These are phyloP conservation scores for Marasmius sp. DNA, from an alignment of 1,284 basidiomycete genomes.

Conservation along the genomic window DNA sequence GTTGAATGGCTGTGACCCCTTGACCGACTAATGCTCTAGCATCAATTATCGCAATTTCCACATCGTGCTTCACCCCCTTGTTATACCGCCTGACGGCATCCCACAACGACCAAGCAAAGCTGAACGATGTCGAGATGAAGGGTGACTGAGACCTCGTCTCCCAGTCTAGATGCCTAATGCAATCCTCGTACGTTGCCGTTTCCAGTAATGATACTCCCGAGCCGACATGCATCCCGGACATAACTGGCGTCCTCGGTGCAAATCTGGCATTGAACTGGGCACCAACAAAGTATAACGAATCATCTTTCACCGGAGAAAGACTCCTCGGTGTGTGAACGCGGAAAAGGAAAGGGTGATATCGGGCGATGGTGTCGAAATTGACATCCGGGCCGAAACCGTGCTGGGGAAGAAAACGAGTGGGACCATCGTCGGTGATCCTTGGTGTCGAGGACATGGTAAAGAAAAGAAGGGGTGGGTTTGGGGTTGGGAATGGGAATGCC, in stretches of 20 bases:
- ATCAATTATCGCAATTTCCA: slow-evolving; percentile 77
- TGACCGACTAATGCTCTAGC: slow-evolving; percentile 53
- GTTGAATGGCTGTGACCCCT: slow-evolving; percentile 62
- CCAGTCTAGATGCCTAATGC: slow-evolving; percentile 70
- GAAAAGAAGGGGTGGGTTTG: not conserved
- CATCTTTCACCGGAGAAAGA: slow-evolving; percentile 49
- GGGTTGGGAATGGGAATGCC: not conserved
- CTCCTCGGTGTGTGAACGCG: slow-evolving; percentile 74
- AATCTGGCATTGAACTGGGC: slow-evolving; percentile 54
- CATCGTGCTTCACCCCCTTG: slow-evolving; percentile 64
- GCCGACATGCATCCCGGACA: slow-evolving; percentile 30
- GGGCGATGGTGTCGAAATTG: slow-evolving; percentile 58
- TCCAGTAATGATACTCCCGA: slow-evolving; percentile 37
- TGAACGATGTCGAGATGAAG: slow-evolving; percentile 74
- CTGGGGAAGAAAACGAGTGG: slow-evolving; percentile 44
- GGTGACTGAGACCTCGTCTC: slow-evolving; percentile 66
- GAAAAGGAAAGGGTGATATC: slow-evolving; percentile 71
- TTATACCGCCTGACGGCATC: slow-evolving; percentile 74
- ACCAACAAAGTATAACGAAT: slow-evolving; percentile 64
- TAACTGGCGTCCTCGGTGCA: slow-evolving; percentile 9
- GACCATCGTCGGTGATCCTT: slow-evolving; percentile 7
- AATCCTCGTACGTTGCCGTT: slow-evolving; percentile 55
- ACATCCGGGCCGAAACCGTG: slow-evolving; percentile 67
- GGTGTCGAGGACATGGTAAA: slow-evolving; percentile 5
- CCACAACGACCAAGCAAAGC: slow-evolving; percentile 78